Evolutionary conservation across 192 early-diverging fungal genomes (phyloP), one percentile per base, ranked within the genome.

Genomic region (Coemansia sp.): DNA sequence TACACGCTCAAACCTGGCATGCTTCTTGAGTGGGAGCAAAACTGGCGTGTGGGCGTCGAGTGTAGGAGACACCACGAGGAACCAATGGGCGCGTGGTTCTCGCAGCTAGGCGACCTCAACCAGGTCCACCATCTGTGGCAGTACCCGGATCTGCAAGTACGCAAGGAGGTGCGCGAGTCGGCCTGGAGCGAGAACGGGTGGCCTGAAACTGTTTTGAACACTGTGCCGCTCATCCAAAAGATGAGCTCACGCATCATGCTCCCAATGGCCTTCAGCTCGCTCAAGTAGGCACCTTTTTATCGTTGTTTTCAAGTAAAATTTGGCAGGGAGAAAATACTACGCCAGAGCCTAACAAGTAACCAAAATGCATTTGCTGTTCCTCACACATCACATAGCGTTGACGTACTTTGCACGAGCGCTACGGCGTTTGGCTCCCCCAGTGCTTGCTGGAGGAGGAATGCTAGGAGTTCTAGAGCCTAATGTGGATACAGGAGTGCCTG

Each of bases 1-100:
- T 97, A 97, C 74, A 82, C 80, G 20, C 76, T 97, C 47, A 82
- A 93, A 87, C 90, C 95, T 27, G 95, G 95, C 15, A 82, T 87
- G 36, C 68, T 97, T 68, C 78, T 97, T 17, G 92, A 97, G 70
- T 97, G 95, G 95, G 94, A 95, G 73, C 82, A 87, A 28, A 86
- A 94, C 72, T 95, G 93, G 95, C 83, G 88, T 22, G 82, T 86
- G 30, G 95, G 95, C 59, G 83, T 97, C 20, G 92, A 95, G 57
- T 94, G 91, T 64, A 83, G 95, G 28, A 81, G 85, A 42, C 87
- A 93, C 71, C 91, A 91, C 68, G 93, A 93, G 66, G 88, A 91
- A 62, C 95, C 94, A 28, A 89, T 97, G 55, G 95, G 95, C 14
- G 95, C 94, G 5, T 97, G 95, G 95, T 97, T 97, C 71, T 89